phyloP scores from a whole-genome alignment of 106 monocot species.

The Posidonia australis region DNA sequence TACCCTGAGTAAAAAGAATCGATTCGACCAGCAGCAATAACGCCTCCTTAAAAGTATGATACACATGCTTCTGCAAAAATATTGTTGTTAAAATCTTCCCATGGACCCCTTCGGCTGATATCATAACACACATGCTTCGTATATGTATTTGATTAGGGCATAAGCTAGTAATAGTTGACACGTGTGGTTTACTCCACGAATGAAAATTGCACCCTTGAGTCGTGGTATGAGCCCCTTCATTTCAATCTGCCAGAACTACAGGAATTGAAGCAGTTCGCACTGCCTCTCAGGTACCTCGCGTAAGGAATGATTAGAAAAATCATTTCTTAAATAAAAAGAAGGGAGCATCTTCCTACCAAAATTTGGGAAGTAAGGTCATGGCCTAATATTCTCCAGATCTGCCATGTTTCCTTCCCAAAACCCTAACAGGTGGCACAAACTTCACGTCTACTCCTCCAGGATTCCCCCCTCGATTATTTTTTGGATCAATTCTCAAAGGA shows the following conservation, averaged over 20 bases:
- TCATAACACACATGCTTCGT: neutral
- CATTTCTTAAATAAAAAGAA: neutral
- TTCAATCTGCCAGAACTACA: neutral
- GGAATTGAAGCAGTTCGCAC: neutral
- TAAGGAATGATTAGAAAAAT: neutral
- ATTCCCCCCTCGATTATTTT: slow-evolving; percentile 12
- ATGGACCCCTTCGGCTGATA: too few relatives aligned
- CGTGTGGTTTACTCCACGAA: too few relatives aligned
- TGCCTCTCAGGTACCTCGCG: neutral
- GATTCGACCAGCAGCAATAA: too few relatives aligned
- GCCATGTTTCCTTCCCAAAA: slow-evolving; percentile 35
- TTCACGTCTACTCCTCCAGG: slow-evolving; percentile 7
- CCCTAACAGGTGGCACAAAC: slow-evolving; percentile 12
- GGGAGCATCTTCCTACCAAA: neutral
- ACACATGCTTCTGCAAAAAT: neutral
- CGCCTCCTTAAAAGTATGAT: too few relatives aligned
- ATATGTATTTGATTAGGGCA: too few relatives aligned
- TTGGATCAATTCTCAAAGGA: slow-evolving; percentile 61
- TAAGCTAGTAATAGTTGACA: too few relatives aligned
- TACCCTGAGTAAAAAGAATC: too few relatives aligned
- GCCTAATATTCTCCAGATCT: neutral
- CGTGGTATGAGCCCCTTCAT: neutral
- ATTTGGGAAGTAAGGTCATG: neutral
- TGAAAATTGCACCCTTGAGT: neutral
- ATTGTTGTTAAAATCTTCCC: neutral